A percentile compares a stretch with the other conserved stretches of the same genome.
These are phyloP conservation scores for Lantana camara DNA, from an alignment of 257 asterid genomes.

Conservation along the genomic window DNA sequence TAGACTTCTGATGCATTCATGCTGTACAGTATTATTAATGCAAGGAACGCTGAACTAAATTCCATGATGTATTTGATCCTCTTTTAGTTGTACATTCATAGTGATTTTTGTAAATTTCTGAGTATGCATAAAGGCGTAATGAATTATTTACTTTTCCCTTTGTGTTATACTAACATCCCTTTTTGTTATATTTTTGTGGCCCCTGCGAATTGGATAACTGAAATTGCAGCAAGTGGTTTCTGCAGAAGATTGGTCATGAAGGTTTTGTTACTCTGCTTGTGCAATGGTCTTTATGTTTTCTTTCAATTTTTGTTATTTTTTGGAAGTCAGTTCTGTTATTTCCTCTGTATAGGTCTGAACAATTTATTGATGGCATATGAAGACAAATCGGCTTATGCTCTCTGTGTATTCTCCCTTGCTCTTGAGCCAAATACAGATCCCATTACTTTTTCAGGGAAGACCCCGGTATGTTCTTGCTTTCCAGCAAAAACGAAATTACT, in stretches of 20 bases:
- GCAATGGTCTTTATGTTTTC: not conserved
- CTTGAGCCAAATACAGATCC: constrained; percentile 87
- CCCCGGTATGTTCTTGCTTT: constrained; percentile 52
- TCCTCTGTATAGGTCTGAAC: constrained; percentile 65
- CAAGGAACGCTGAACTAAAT: constrained; percentile 11
- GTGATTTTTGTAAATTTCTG: not conserved
- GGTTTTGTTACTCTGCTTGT: constrained; percentile 43
- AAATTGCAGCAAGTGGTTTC: constrained; percentile 87
- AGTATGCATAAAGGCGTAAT: not conserved
- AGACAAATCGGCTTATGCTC: constrained; percentile 94
- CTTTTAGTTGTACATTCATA: constrained; percentile 14
- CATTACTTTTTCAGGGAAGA: constrained; percentile 78
- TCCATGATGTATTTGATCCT: too few species aligned
- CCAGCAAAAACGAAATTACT: not conserved
- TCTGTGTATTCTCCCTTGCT: constrained; percentile 88
- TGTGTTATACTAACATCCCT: constrained; percentile 9
- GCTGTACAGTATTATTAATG: not conserved
- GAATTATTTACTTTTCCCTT: not conserved
- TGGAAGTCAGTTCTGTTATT: constrained; percentile 14
- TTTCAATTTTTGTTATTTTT: not conserved
- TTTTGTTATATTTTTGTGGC: constrained; percentile 17
- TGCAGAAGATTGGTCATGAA: constrained; percentile 89
- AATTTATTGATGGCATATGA: constrained; percentile 90
- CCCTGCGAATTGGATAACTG: constrained; percentile 32
- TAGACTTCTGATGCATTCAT: constrained; percentile 17